phyloP scores from a whole-genome alignment of 805 yeast genomes.

The Ogataea populi-albae region DNA sequence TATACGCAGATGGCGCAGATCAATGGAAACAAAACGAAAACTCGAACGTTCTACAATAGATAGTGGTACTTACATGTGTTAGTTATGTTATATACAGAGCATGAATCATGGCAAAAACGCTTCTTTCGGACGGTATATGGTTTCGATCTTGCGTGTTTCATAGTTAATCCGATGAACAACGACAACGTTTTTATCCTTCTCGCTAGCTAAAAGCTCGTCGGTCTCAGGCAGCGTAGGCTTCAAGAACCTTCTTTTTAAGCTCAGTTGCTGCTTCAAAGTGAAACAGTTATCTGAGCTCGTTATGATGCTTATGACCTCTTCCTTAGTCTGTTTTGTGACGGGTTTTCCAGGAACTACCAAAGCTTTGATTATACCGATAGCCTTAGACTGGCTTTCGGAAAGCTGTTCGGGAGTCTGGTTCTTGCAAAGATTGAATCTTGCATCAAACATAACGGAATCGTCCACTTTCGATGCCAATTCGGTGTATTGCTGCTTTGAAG shows the following conservation, averaged over 20 bases:
- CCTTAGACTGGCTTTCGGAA: conserved; percentile 18
- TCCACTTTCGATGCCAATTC: conserved; percentile 42
- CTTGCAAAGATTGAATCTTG: conserved; percentile 37
- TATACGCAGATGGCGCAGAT: conserved; percentile 38
- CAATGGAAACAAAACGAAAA: conserved; percentile 45
- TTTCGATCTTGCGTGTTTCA: conserved; percentile 47
- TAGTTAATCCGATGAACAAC: conserved; percentile 62
- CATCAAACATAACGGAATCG: conserved; percentile 46
- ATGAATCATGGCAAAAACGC: conserved; percentile 38
- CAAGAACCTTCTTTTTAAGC: conserved; percentile 47
- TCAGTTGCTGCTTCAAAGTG: conserved; percentile 33
- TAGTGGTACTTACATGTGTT: not conserved
- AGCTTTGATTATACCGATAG: conserved; percentile 18
- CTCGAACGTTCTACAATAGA: conserved; percentile 14
- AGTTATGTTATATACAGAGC: conserved; percentile 10
- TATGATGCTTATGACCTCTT: conserved; percentile 43
- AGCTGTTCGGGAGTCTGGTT: conserved; percentile 38
- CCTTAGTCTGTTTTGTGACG: conserved; percentile 37
- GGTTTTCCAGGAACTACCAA: conserved; percentile 22
- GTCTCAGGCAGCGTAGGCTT: conserved; percentile 56
- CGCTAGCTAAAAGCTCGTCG: conserved; percentile 31
- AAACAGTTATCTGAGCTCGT: conserved; percentile 36
- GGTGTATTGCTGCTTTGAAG: conserved; percentile 32
- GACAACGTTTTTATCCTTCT: conserved; percentile 46
- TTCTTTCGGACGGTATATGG: conserved; percentile 51